Base-by-base conservation (phyloP, 2,329 filamentous ascomycete species). In the Diaporthe nobilis region DNA sequence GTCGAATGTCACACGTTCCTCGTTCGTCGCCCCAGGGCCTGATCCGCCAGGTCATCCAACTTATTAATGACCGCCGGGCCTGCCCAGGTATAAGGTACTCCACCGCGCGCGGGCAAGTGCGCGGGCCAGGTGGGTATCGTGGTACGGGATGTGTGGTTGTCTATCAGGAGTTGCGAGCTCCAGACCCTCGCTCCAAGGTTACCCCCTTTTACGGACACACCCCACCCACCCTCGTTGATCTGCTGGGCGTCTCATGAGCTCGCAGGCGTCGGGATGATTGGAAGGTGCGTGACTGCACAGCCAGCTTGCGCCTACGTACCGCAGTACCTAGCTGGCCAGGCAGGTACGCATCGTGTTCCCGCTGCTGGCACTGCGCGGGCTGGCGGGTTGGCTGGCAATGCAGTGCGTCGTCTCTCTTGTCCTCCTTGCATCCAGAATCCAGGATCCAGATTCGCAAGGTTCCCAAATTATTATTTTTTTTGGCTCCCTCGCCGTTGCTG, bases 121-220 rank as follows among this genome's bases (percentile, higher is more conserved):
- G 44, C 20, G 12, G 20, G 44, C 31, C 28, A 4, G 13, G 65
- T 55, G 65, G 65, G 65, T 70, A 55, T 20, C 49, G 0, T 8
- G 49, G 49, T 70, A 70, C 65, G 49, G 55, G n/a, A 22, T 73
- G 60, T 65, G 4, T 22, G 25, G 22, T 58, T 34, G 49, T 73
- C 72, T 51, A 42, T 42, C 65, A 70, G 65, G 65, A 70, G 65
- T 70, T 70, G 47, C 65, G 49, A 55, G 65, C 65, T 70, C 65
- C 65, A 70, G 65, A 70, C 65, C 47, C 65, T 70, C 65, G 65
- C 65, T 55, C 65, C 65, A 70, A 39, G 31, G 34, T 39, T 63
- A 25, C 71, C 71, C 60, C 71, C 71, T 73, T 65, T 73, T 73
- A 73, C 71, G 58, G 71, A 73, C 58, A 73, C 71, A 55, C 71